Conservation (phyloP, 129 eudicot genomes). For the Flaveria sonorensis region DNA sequence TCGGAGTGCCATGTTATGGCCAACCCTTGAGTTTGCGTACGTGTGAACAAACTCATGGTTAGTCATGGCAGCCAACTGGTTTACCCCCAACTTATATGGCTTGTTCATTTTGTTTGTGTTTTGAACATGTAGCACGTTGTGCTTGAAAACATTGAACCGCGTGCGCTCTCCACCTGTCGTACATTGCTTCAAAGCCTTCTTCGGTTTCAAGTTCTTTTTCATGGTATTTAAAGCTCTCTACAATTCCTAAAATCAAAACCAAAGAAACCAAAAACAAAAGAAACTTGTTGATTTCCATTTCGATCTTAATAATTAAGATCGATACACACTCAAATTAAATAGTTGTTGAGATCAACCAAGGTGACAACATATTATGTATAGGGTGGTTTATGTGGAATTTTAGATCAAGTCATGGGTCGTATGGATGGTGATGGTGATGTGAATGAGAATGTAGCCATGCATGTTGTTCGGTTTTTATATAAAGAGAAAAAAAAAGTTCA, state of each 20-base stretch:
- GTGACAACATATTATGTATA: neutral
- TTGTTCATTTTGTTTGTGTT: constrained; percentile 29
- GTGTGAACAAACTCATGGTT: constrained; percentile 54
- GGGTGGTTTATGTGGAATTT: neutral
- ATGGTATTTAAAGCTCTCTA: constrained; percentile 50
- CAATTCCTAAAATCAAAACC: constrained; percentile 38
- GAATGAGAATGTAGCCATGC: constrained; percentile 19
- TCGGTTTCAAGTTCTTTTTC: constrained; percentile 68
- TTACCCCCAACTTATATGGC: constrained; percentile 65
- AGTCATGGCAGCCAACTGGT: constrained; percentile 72
- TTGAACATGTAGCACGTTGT: constrained; percentile 51
- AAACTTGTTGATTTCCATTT: constrained; percentile 37
- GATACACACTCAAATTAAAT: too few relatives aligned
- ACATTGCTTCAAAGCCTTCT: constrained; percentile 52
- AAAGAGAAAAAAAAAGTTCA: too few relatives aligned
- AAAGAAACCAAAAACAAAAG: constrained; percentile 38
- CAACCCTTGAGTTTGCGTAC: constrained; percentile 53
- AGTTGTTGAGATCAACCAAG: too few relatives aligned
- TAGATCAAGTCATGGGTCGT: neutral
- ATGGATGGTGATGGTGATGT: constrained; percentile 14
- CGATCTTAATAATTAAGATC: too few relatives aligned
- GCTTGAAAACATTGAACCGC: constrained; percentile 66
- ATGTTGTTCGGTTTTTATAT: neutral
- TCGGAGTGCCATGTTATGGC: constrained; percentile 28
- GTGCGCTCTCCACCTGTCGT: constrained; percentile 71